Evolutionary conservation across 1,284 basidiomycete genomes (phyloP).

Genomic region (Rhodotorula sp.): DNA sequence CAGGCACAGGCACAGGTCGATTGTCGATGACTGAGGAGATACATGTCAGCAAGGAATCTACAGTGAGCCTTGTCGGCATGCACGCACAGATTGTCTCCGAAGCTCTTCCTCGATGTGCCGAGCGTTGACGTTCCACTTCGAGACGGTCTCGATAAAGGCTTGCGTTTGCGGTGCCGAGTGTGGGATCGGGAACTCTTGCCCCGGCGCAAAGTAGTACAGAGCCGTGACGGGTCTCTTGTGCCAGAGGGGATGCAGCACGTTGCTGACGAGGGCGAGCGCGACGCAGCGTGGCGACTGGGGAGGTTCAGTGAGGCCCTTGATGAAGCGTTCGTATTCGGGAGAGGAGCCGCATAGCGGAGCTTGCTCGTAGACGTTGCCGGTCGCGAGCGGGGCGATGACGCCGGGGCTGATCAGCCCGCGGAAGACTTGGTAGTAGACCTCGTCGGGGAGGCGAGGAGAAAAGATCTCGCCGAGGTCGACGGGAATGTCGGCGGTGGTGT

Average conservation of each 20-base stretch:
- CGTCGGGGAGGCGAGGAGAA: constrained; percentile 89
- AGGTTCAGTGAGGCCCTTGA: constrained; percentile 91
- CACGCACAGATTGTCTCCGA: constrained; percentile 86
- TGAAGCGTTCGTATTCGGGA: constrained; percentile 87
- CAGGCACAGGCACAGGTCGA: constrained; percentile 91
- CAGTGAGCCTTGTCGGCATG: constrained; percentile 14
- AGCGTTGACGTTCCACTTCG: constrained; percentile 89
- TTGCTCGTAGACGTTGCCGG: constrained; percentile 73
- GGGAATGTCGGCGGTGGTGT: constrained; percentile 82
- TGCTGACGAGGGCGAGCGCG: constrained; percentile 71
- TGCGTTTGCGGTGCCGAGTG: constrained; percentile 76
- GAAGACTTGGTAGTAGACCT: constrained; percentile 93
- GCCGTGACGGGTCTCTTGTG: constrained; percentile 63
- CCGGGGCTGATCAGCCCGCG: constrained; percentile 83
- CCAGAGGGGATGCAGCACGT: constrained; percentile 74
- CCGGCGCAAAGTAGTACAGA: constrained; percentile 54
- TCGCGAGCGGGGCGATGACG: constrained; percentile 85
- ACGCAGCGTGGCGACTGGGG: constrained; percentile 77
- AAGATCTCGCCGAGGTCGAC: constrained; percentile 92
- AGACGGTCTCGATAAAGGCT: constrained; percentile 80
- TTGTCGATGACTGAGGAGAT: constrained; percentile 75
- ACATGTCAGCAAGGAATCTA: constrained; percentile 18
- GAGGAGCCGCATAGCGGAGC: constrained; percentile 92
- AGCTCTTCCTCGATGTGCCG: constrained; percentile 88
- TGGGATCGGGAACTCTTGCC: constrained; percentile 54